These are phyloP conservation scores for Triticum timopheevii DNA, from an alignment of 176 grass and related monocot species.

Conservation along the genomic window DNA sequence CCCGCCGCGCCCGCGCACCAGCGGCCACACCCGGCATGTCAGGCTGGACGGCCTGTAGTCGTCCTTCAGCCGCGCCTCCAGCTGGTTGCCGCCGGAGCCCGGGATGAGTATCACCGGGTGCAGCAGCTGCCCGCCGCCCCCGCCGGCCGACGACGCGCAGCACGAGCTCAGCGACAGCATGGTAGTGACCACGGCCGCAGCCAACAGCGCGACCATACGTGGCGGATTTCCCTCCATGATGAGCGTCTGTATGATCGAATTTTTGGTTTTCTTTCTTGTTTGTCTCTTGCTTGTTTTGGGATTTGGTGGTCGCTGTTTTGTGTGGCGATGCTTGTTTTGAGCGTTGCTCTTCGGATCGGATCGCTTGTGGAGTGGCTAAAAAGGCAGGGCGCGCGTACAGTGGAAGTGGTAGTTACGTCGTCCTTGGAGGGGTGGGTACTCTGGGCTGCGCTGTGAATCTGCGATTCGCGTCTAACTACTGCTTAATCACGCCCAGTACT, in stretches of 20 bases:
- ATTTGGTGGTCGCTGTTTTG: conserved; percentile 32
- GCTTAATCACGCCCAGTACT: neutral
- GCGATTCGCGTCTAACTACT: neutral
- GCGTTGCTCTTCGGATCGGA: conserved; percentile 24
- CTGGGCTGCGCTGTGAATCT: neutral
- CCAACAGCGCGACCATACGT: neutral
- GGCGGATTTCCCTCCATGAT: neutral
- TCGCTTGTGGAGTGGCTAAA: conserved; percentile 25
- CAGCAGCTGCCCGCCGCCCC: conserved; percentile 4
- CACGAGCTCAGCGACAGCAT: conserved; percentile 23
- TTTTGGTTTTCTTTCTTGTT: neutral
- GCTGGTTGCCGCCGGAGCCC: conserved; percentile 79
- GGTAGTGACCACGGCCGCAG: neutral
- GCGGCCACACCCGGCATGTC: conserved; percentile 48
- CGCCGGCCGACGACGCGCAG: neutral
- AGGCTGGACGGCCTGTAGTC: conserved; percentile 74
- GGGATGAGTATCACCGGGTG: conserved; percentile 86
- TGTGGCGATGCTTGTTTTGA: conserved; percentile 33
- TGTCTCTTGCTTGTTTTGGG: conserved; percentile 9
- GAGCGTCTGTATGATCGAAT: neutral
- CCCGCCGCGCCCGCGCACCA: conserved; percentile 31
- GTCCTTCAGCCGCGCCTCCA: conserved; percentile 70
- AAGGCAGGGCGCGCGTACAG: neutral
- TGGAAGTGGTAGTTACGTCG: neutral
- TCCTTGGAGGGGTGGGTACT: conserved; percentile 26